Evolutionary conservation across 106 monocot genomes (phyloP).

Genomic region (Acorus calamus): DNA sequence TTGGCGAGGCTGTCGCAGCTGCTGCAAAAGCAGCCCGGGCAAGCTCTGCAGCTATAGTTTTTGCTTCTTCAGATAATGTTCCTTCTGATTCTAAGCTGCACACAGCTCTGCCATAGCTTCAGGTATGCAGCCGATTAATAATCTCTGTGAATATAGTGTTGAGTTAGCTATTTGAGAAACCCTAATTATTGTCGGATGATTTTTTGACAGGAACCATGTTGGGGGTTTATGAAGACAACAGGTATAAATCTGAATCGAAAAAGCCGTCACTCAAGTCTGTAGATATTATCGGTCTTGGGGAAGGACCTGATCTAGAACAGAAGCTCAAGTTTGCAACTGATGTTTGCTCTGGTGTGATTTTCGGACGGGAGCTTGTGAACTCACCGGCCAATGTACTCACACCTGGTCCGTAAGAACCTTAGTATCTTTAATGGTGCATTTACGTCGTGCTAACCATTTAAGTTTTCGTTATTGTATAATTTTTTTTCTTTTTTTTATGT

Average conservation of each 20-base stretch:
- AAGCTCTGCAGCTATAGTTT: slow-evolving; percentile 58
- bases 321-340: slow-evolving; percentile 78
- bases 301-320: slow-evolving; percentile 55
- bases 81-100: slow-evolving; percentile 40
- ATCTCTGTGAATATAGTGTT: too few species aligned
- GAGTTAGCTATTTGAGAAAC: too few species aligned
- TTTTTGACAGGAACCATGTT: slow-evolving; percentile 59
- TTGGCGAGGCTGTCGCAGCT: slow-evolving; percentile 73
- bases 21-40: slow-evolving; percentile 70
- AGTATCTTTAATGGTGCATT: background rate
- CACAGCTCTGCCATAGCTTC: slow-evolving; percentile 72
- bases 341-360: slow-evolving; percentile 82
- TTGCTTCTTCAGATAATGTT: slow-evolving; percentile 36
- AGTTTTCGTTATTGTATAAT: background rate
- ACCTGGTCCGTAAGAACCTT: slow-evolving; percentile 42
- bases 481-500: background rate
- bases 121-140: slow-evolving; percentile 25
- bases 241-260: slow-evolving; percentile 88
- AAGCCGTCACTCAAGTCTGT: slow-evolving; percentile 57
- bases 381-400: slow-evolving; percentile 96
- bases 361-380: slow-evolving; percentile 93
- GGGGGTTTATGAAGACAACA: slow-evolving; percentile 70
- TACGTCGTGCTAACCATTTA: too few species aligned
- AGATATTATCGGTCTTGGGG: slow-evolving; percentile 80
- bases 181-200: background rate